Evolutionary conservation across 2,329 filamentous ascomycete species (phyloP).

Genomic region (Arthroderma sp.): DNA sequence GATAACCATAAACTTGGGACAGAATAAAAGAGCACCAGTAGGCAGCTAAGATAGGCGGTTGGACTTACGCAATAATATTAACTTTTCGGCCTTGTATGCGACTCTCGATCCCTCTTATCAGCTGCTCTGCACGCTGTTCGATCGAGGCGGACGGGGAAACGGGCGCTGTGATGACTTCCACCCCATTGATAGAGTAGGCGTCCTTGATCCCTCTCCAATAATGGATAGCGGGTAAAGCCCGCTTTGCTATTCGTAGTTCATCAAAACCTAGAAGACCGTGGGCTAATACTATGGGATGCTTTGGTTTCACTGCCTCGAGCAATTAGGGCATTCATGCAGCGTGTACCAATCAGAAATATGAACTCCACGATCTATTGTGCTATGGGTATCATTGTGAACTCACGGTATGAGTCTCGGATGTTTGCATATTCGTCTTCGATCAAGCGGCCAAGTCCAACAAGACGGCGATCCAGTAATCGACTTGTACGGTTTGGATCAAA

Average conservation of each 20-base stretch:
- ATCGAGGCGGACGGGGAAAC: slow-evolving; percentile 50
- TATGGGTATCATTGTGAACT: neutral
- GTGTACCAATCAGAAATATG: slow-evolving; percentile 32
- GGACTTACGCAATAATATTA: slow-evolving; percentile 51
- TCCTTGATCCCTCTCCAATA: slow-evolving; percentile 55
- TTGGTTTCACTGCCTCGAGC: slow-evolving; percentile 30
- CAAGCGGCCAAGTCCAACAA: slow-evolving; percentile 29
- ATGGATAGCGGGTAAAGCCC: slow-evolving; percentile 42
- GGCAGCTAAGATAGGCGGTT: neutral
- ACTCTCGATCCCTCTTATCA: slow-evolving; percentile 42
- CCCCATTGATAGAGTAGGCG: slow-evolving; percentile 43
- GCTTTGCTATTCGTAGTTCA: slow-evolving; percentile 45
- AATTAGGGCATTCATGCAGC: neutral
- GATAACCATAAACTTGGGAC: neutral
- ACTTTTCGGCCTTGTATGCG: slow-evolving; percentile 46
- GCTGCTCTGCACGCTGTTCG: slow-evolving; percentile 43
- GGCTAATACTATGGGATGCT: slow-evolving; percentile 50
- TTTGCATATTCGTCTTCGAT: slow-evolving; percentile 52
- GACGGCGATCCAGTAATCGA: slow-evolving; percentile 1
- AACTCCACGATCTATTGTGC: neutral
- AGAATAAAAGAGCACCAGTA: neutral
- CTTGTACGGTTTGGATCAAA: neutral
- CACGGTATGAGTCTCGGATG: slow-evolving; percentile 47
- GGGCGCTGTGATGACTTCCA: slow-evolving; percentile 50
- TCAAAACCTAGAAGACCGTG: slow-evolving; percentile 57